These are phyloP conservation scores for Acidiella bohemica DNA, from an alignment of 495 filamentous ascomycete genomes.

Conservation along the genomic window DNA sequence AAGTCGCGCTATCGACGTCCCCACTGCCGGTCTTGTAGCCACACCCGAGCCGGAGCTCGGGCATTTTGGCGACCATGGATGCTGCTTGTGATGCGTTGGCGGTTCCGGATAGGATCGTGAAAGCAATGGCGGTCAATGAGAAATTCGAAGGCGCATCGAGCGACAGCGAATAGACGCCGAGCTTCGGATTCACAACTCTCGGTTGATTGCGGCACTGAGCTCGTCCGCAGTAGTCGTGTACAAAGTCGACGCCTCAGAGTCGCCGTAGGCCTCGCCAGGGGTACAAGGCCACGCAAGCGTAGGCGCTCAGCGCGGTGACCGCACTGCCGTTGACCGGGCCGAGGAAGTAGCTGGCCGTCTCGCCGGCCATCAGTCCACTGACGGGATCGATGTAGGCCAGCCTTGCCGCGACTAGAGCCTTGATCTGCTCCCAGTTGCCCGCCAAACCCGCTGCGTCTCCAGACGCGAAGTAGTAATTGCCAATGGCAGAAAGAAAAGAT, in stretches of 20 bases:
- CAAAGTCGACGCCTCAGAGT: background rate
- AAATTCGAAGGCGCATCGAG: slow-evolving; percentile 14
- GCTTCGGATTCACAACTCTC: slow-evolving; percentile 19
- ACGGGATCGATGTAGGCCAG: slow-evolving; percentile 17
- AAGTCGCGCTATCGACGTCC: slow-evolving; percentile 9
- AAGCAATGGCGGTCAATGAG: slow-evolving; percentile 21
- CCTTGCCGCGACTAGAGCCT: slow-evolving; percentile 12
- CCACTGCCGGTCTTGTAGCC: slow-evolving; percentile 20
- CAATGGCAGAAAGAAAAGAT: slow-evolving; percentile 20
- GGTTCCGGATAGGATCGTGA: slow-evolving; percentile 22
- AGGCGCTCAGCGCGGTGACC: slow-evolving; percentile 2
- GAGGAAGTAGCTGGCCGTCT: slow-evolving; percentile 10
- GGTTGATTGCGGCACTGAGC: slow-evolving; percentile 21
- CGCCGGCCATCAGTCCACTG: slow-evolving; percentile 17
- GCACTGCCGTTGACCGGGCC: slow-evolving; percentile 8
- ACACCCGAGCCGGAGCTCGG: background rate
- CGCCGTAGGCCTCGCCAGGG: slow-evolving; percentile 6
- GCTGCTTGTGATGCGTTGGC: slow-evolving; percentile 20
- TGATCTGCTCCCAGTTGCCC: slow-evolving; percentile 16
- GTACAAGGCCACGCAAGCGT: slow-evolving; percentile 1
- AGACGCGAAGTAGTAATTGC: slow-evolving; percentile 18
- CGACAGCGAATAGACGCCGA: slow-evolving; percentile 22
- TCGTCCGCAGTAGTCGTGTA: slow-evolving; percentile 2
- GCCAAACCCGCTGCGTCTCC: slow-evolving; percentile 11
- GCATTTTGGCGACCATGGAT: slow-evolving; percentile 3